Evolutionary conservation across 768 basidiomycete species (phyloP), one percentile per base, ranked within the genome.

Genomic region (Phanerochaete sordida): DNA sequence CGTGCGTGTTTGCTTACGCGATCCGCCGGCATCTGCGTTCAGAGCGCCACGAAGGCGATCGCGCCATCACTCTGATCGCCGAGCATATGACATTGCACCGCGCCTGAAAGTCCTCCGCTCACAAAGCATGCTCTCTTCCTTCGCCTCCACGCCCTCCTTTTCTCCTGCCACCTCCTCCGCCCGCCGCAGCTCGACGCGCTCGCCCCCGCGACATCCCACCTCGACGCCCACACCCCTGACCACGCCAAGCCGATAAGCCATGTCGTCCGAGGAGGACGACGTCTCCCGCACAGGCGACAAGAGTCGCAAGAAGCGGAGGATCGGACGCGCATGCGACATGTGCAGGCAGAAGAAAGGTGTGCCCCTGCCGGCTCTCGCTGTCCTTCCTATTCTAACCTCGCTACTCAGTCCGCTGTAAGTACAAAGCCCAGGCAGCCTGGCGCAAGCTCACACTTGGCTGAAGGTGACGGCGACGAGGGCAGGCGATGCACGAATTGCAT

Each of bases 341-440:
- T 59, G 58, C 58, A 52, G 58, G 28, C 49, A 54, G 50, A 59
- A 59, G 58, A 59, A 59, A 53, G 58, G 58, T 59, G 43, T 12
- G 44, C 30, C 24, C 2, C 44, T n/a, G 37, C 35, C 23, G 15
- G 24, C 21, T 23, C 21, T 39, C 11, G 28, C 30, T 13, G 13
- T 12, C 6, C 13, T 24, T 21, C 15, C 8, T 43, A 7, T 39
- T 24, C 33, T 54, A 35, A 54, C 37, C 19, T 43, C 28, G 35
- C 16, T n/a, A n/a, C 35, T 4, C 12, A 54, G 53, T 54, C 26
- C 53, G 53, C 23, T 54, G 53, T 54, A 27, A 54, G 53, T 54
- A 21, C 11, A 3, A 24, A 24, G 9, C 3, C 24, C 44, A 48
- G 27, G 24, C 24, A 11, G 24, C 27, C 47, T 11, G 11, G 23